Evolutionary conservation across 2,329 filamentous ascomycete species (phyloP).

Genomic region (Blumeria hordei): DNA sequence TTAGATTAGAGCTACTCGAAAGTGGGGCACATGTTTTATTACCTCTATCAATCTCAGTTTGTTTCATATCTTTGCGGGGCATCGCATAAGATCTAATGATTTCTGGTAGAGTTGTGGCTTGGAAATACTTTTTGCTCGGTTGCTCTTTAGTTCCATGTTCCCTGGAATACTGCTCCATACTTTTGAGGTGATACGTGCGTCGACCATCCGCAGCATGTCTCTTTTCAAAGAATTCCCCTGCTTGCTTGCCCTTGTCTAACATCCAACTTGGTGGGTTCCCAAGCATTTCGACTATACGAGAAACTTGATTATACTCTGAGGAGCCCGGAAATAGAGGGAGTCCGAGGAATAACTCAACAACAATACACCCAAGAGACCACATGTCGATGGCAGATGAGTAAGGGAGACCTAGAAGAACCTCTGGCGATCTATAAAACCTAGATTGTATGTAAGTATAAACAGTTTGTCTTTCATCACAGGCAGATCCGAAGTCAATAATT

Average conservation of each 20-base stretch:
- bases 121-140: constrained; percentile 98
- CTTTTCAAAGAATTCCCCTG: constrained; percentile 93
- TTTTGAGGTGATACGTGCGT: constrained; percentile 76
- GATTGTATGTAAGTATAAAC: constrained; percentile 99
- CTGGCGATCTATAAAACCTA: constrained; percentile 88
- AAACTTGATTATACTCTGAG: constrained; percentile 96
- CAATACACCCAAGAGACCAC: constrained; percentile 97
- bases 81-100: constrained; percentile 97
- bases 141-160: constrained; percentile 95
- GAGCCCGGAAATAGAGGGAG: constrained; percentile 88
- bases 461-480: constrained; percentile 92
- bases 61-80: constrained; percentile 99
- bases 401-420: constrained; percentile 81
- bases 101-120: constrained; percentile 76
- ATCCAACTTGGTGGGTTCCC: constrained; percentile 95
- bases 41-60: constrained; percentile 89
- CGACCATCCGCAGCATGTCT: constrained; percentile 54
- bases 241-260: constrained; percentile 96
- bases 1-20: constrained; percentile 1
- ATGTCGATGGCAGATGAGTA: constrained; percentile 98
- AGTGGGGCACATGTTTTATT: constrained; percentile 14
- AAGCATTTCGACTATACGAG: constrained; percentile 92
- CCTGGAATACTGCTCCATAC: constrained; percentile 90
- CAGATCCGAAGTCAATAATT: constrained; percentile 97
- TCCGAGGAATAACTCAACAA: constrained; percentile 89